Conservation (phyloP, 768 basidiomycete genomes). For the Panellus pusillus region DNA sequence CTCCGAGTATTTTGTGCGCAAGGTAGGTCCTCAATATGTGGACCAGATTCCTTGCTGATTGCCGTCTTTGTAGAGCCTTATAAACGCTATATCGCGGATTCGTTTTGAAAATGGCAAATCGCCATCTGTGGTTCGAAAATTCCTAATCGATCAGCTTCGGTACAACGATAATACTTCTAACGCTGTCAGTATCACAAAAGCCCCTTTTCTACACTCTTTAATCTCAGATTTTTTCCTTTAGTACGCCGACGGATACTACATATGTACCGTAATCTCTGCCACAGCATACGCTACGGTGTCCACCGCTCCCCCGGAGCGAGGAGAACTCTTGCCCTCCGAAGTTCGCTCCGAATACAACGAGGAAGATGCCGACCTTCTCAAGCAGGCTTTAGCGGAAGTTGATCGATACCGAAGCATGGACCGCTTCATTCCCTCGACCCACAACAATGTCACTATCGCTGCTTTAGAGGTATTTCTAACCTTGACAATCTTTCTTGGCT, state of each 20-base stretch:
- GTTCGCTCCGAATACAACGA: slow-evolving; percentile 62
- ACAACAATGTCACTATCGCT: slow-evolving; percentile 91
- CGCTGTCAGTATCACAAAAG: slow-evolving; percentile 50
- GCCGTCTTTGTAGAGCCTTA: slow-evolving; percentile 54
- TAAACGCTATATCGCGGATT: slow-evolving; percentile 82
- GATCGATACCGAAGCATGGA: slow-evolving; percentile 95
- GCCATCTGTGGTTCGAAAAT: slow-evolving; percentile 79
- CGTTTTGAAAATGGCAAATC: slow-evolving; percentile 88
- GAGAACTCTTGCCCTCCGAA: slow-evolving; percentile 72
- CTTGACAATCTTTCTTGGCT: neutral
- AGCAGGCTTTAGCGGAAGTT: slow-evolving; percentile 76
- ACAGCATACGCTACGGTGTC: slow-evolving; percentile 80
- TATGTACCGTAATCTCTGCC: slow-evolving; percentile 81
- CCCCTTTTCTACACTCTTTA: neutral
- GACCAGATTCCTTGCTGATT: neutral
- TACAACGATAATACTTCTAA: slow-evolving; percentile 96
- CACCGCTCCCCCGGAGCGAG: slow-evolving; percentile 74
- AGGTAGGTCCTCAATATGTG: slow-evolving; percentile 49
- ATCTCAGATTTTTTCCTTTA: slow-evolving; percentile 28
- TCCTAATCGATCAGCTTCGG: slow-evolving; percentile 88
- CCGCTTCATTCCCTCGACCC: slow-evolving; percentile 88
- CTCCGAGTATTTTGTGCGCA: slow-evolving; percentile 91
- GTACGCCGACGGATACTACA: slow-evolving; percentile 92
- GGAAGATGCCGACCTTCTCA: slow-evolving; percentile 70
- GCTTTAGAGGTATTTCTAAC: slow-evolving; percentile 69